A percentile compares a stretch with the other conserved stretches of the same genome.
These are phyloP conservation scores for Leccinum imitatum DNA, from an alignment of 768 basidiomycete species.

Conservation along the genomic window DNA sequence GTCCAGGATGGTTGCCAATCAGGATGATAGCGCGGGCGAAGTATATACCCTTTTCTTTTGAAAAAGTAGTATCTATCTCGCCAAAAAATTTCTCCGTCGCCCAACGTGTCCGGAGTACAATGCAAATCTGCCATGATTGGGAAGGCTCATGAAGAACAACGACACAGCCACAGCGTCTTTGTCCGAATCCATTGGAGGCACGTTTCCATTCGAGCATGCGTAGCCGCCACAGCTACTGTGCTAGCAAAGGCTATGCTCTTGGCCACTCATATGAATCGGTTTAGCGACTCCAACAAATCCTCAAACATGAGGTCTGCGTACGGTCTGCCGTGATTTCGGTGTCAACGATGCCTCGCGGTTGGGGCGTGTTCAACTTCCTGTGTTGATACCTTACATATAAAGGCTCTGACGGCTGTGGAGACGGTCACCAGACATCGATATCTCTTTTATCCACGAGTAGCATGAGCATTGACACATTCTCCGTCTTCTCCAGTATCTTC, in stretches of 20 bases:
- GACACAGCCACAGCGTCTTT: no score
- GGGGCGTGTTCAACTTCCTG: background rate
- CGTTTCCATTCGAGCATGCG: no score
- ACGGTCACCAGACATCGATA: background rate
- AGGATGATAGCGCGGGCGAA: background rate
- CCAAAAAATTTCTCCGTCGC: background rate
- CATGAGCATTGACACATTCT: slow-evolving; percentile 1
- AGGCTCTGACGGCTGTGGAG: background rate
- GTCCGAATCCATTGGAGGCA: no score
- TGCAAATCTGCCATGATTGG: background rate
- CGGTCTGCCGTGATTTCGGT: background rate
- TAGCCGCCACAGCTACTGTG: no score
- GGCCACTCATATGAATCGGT: no score
- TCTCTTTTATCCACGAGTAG: background rate
- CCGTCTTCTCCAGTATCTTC: slow-evolving; percentile 3
- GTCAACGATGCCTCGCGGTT: background rate
- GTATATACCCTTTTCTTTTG: background rate
- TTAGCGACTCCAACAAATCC: background rate
- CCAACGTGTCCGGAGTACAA: background rate
- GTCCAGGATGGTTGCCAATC: slow-evolving; percentile 34
- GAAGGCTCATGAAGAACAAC: no score
- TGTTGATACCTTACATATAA: background rate
- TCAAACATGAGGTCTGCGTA: background rate
- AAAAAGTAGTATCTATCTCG: background rate
- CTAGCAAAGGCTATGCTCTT: no score